Conservation (phyloP, 306 rosid species). For the Luffa acutangula region DNA sequence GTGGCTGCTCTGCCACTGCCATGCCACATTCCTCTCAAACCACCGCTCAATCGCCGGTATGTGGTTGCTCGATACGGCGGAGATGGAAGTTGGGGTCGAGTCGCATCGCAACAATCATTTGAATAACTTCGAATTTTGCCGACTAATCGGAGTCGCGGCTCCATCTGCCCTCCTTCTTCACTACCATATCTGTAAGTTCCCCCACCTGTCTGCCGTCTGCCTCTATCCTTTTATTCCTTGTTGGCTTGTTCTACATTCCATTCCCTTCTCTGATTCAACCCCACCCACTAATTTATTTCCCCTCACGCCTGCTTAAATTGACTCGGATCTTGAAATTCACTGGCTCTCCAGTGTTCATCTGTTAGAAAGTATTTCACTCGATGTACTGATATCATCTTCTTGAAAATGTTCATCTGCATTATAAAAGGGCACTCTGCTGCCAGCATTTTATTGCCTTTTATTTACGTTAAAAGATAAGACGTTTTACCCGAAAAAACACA, state of each 20-base stretch:
- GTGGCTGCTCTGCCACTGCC: no score
- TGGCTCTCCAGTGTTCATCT: conserved; percentile 21
- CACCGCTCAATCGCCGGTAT: no score
- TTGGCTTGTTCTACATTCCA: not conserved
- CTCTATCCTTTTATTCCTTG: not conserved
- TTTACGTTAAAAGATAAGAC: not conserved
- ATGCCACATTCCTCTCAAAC: no score
- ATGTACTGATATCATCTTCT: not conserved
- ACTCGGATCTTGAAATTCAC: conserved; percentile 43
- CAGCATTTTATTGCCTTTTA: not conserved
- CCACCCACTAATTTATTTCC: not conserved
- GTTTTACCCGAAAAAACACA: not conserved
- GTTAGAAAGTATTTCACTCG: not conserved
- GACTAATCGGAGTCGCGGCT: not conserved
- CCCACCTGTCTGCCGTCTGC: not conserved
- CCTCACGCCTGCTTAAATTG: not conserved
- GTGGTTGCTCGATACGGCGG: no score
- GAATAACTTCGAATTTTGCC: not conserved
- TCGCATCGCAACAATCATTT: not conserved
- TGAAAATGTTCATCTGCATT: not conserved
- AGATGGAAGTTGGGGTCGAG: no score
- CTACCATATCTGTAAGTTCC: not conserved
- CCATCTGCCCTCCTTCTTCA: not conserved
- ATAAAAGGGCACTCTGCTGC: not conserved
- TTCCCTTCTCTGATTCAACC: not conserved